Evolutionary conservation across 1,284 basidiomycete genomes (phyloP).

Genomic region (Cutaneotrichosporon cavernicola): DNA sequence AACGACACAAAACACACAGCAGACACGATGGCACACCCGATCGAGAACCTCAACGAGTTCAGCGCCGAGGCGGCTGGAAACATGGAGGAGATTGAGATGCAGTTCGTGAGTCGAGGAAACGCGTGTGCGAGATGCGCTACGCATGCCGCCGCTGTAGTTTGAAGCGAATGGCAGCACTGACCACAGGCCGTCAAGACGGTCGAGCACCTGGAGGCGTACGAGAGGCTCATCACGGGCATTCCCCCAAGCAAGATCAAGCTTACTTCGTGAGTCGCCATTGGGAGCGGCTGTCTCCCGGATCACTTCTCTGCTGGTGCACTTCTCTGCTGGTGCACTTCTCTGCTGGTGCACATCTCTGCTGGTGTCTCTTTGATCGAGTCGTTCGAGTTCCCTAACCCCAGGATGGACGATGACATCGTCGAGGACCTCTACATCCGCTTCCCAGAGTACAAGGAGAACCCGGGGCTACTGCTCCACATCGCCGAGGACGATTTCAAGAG

Average conservation of each 20-base stretch:
- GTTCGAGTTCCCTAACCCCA: constrained; percentile 43
- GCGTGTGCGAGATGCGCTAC: neutral
- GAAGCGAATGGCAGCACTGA: neutral
- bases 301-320: neutral
- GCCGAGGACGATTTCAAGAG: constrained; percentile 97
- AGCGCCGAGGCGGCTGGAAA: constrained; percentile 86
- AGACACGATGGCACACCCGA: constrained; percentile 17
- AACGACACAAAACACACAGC: constrained; percentile 3
- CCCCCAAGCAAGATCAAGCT: constrained; percentile 72
- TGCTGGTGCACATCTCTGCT: neutral
- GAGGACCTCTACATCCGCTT: constrained; percentile 73
- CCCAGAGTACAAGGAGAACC: constrained; percentile 74
- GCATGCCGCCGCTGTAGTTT: neutral
- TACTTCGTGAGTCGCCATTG: constrained; percentile 65
- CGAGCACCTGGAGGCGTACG: constrained; percentile 94
- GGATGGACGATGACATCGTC: constrained; percentile 88
- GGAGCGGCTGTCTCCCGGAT: neutral
- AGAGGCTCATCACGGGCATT: constrained; percentile 86
- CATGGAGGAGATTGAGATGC: constrained; percentile 92
- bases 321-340: neutral
- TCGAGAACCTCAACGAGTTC: constrained; percentile 55
- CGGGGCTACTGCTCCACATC: constrained; percentile 64
- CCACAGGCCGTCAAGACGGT: constrained; percentile 81
- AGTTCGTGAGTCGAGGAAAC: constrained; percentile 58
- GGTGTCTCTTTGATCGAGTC: neutral